phyloP scores from a whole-genome alignment of 164 flowering plant species.

The grape (Vitis vinifera) region ASM3070453v1 NC_081821.1:8472001-8472500 shows the following conservation, averaged over 20 bases:
- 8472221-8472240: slow-evolving; percentile 99
- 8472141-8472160: slow-evolving; percentile 5
- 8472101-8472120: not conserved
- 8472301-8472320: slow-evolving; percentile 50
- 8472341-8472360: not conserved
- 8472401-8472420: slow-evolving; percentile 93
- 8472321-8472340: slow-evolving; percentile 4
- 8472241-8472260: slow-evolving; percentile 91
- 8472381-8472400: slow-evolving; percentile 79
- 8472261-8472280: slow-evolving; percentile 90
- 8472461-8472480: slow-evolving; percentile 74
- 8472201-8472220: slow-evolving; percentile 99
- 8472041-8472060: slow-evolving; percentile 96
- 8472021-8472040: slow-evolving; percentile 98
- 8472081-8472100: not conserved
- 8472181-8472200: slow-evolving; percentile 88
- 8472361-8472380: slow-evolving; percentile 42
- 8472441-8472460: slow-evolving; percentile 96
- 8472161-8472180: slow-evolving; percentile 52
- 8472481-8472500: not conserved
- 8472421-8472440: slow-evolving; percentile 96
- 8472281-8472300: slow-evolving; percentile 98
- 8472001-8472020: slow-evolving; percentile 99
- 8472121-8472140: not conserved
- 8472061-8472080: slow-evolving; percentile 10